phyloP scores from a whole-genome alignment of 257 asterid species.

The Osmanthus fragrans region DNA sequence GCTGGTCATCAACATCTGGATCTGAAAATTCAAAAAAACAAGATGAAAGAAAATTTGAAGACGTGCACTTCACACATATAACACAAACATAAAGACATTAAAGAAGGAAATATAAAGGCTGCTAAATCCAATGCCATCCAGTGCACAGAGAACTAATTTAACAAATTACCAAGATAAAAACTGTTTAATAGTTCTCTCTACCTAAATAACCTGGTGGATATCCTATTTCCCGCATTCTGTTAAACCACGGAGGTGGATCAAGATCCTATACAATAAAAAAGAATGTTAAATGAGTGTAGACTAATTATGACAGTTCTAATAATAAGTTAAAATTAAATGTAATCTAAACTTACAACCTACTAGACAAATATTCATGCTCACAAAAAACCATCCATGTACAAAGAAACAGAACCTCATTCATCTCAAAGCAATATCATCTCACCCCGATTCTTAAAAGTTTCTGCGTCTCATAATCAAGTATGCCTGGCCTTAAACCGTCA shows the following conservation, averaged over 20 bases:
- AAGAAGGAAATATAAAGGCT: not conserved
- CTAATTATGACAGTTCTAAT: not conserved
- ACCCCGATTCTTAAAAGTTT: constrained; percentile 88
- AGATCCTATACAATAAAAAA: constrained; percentile 54
- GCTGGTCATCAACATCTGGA: constrained; percentile 60
- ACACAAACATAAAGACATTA: not conserved
- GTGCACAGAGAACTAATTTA: not conserved
- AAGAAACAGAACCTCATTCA: constrained; percentile 8
- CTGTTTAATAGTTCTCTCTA: constrained; percentile 20
- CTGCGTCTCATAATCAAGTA: constrained; percentile 82
- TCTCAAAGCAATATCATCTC: constrained; percentile 29
- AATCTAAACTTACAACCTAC: not conserved
- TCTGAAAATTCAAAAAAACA: constrained; percentile 31
- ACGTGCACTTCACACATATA: not conserved
- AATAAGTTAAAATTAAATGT: not conserved
- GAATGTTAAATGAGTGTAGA: constrained; percentile 12
- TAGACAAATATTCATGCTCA: not conserved
- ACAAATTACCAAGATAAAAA: not conserved
- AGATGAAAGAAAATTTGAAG: not conserved
- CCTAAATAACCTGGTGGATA: constrained; percentile 98
- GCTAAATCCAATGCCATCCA: not conserved
- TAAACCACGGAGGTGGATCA: constrained; percentile 99
- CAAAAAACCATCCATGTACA: not conserved
- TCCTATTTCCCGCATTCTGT: constrained; percentile 96
- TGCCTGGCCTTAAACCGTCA: constrained; percentile 83